Base-by-base conservation (phyloP, 164 flowering plant species). In the Stephania japonica region DNA sequence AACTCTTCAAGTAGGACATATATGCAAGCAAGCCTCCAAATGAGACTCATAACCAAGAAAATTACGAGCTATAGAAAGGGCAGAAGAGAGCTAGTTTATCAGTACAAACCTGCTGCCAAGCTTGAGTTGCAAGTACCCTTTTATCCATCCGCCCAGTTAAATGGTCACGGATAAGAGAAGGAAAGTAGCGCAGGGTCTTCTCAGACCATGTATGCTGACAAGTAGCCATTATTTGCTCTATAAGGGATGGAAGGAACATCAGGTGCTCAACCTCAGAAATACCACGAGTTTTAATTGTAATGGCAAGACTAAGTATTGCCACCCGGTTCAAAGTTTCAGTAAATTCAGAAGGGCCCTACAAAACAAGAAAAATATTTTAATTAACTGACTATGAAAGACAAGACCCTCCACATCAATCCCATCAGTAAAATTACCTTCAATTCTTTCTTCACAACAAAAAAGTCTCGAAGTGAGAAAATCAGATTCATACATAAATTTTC, bases 201-300 rank as follows among this genome's bases (percentile, higher is more conserved):
- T 96, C 97, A 67, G 99, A 96, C 99, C 99, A 96, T 44, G 91
- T 84, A 76, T 96, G 99, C 68, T 90, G 91, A 82, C 99, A 93
- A 62, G 87, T 85, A 59, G 91, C 86, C 79, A 91, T 69, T 76
- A 91, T 86, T 74, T 93, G 99, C 42, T 96, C 99, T 75, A 96
- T 65, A 88, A 93, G 88, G 23, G 90, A 83, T 72, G 78, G 97
- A 67, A 96, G 88, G 84, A 84, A 96, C 67, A 85, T 77, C 76
- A 93, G 49, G 74, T 91, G 97, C 56, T 93, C 99, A 78, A 93
- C 87, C 81, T 96, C 99, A 19, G 93, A 90, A 75, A 93, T 86
- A 61, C 99, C 99, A 69, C 98, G 96, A 19, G 98, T 96, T 82
- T 96, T 96, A 69, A 91, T 89, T 67, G 89, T 87, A 75, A 96